Percentiles rank a stretch among this genome's conserved stretches.
Evolutionary conservation across 768 basidiomycete genomes (phyloP).

Genomic region (Podaxis carcinomalis): DNA sequence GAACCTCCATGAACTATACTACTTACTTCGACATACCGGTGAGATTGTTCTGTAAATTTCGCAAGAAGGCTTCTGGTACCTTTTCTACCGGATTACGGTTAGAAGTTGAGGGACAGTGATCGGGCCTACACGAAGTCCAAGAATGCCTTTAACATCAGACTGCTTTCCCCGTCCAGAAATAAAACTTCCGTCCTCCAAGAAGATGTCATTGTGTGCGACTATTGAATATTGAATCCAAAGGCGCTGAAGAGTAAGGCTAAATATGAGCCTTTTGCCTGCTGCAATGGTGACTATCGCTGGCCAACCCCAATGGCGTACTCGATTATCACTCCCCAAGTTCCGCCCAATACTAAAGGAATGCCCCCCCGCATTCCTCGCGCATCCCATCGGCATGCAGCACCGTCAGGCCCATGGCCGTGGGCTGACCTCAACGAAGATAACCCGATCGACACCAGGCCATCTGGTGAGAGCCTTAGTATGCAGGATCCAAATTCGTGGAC

Average conservation of each 20-base stretch:
- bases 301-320: slow-evolving; percentile 2
- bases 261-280: background rate
- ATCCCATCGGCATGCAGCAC: slow-evolving; percentile 34
- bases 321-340: slow-evolving; percentile 4
- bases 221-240: background rate
- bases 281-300: background rate
- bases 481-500: slow-evolving; percentile 24
- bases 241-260: background rate
- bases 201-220: background rate
- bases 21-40: too few relatives aligned
- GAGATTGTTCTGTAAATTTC: too few relatives aligned
- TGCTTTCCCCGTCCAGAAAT: background rate
- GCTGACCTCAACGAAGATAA: slow-evolving; percentile 28
- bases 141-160: background rate
- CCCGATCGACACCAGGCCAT: slow-evolving; percentile 18
- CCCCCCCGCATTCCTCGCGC: slow-evolving; percentile 24
- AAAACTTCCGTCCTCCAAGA: background rate
- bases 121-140: too few relatives aligned
- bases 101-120: too few relatives aligned
- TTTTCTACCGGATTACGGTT: too few relatives aligned
- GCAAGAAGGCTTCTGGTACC: too few relatives aligned
- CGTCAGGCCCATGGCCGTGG: slow-evolving; percentile 41
- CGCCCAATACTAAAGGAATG: slow-evolving; percentile 6
- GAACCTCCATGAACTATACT: too few relatives aligned
- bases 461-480: slow-evolving; percentile 24